Percentiles rank a stretch among this genome's conserved stretches.
These are phyloP conservation scores for Oxytropis ochrocephala DNA, from an alignment of 306 rosid genomes.

Conservation along the genomic window DNA sequence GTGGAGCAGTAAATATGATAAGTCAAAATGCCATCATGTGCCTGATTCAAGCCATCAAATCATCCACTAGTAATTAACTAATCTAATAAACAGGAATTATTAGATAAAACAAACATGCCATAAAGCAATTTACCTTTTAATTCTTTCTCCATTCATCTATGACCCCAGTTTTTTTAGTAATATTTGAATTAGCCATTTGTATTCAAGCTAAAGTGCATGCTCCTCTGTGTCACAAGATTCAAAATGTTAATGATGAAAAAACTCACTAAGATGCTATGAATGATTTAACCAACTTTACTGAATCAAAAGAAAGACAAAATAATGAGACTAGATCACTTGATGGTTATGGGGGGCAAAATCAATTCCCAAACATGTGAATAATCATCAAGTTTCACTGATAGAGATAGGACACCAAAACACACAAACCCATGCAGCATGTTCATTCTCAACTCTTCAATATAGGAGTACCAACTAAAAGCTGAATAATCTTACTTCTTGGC, in stretches of 20 bases:
- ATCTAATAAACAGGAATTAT: constrained; percentile 9
- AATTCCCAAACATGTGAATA: constrained; percentile 59
- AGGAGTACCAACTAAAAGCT: no score
- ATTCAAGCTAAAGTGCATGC: constrained; percentile 25
- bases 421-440: constrained; percentile 26
- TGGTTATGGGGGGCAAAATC: constrained; percentile 90
- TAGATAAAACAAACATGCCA: constrained; percentile 3
- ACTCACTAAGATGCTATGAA: constrained; percentile 82
- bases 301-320: constrained; percentile 69
- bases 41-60: constrained; percentile 19
- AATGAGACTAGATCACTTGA: constrained; percentile 54
- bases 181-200: not conserved
- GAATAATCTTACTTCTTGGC: no score
- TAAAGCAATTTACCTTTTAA: constrained; percentile 8
- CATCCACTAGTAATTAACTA: constrained; percentile 18
- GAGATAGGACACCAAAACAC: constrained; percentile 53
- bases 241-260: constrained; percentile 70
- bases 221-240: constrained; percentile 44
- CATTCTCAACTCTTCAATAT: not conserved
- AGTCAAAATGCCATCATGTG: constrained; percentile 19
- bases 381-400: constrained; percentile 66
- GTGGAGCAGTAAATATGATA: constrained; percentile 1
- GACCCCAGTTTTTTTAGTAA: constrained; percentile 21
- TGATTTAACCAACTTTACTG: constrained; percentile 67
- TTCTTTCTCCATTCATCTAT: constrained; percentile 8